Evolutionary conservation across 306 rosid genomes (phyloP), one percentile per base, ranked within the genome.

Genomic region (Vigna angularis): DNA sequence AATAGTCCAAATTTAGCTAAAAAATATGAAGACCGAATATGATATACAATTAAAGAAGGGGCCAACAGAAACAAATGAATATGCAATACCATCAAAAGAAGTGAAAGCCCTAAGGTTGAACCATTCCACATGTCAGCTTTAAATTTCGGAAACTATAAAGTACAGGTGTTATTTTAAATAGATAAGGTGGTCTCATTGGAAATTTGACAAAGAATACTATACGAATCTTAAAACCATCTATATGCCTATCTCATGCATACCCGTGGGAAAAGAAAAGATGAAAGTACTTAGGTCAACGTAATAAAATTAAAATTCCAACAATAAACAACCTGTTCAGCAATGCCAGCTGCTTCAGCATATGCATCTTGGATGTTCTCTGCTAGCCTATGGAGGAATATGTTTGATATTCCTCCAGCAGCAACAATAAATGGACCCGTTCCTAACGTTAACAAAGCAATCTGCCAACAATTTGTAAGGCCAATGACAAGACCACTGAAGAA

Each of bases 361-460:
- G 99, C 99, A 85, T 96, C 99, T 86, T 96, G 99, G 83, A 96
- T 96, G 87, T 91, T 96, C 88, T 96, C 99, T 18, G 99, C 99
- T 69, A 96, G 99, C 89, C 97, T 91, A 57, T 96, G 99, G 69
- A 96, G 99, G 88, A 96, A 96, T 87, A 96, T 93, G 84, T 96
- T 96, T 70, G 99, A 96, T 87, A 96, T 90, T 82, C 99, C 99
- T 76, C 99, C 99, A 26, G 99, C 99, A 73, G 99, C 99, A 40
- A 96, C 99, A 83, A 96, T 96, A 78, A 96, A 93, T 17, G 99
- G 99, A 79, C 99, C 99, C 5, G 98, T 96, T 64, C 90, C 97
- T 81, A 96, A 85, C 42, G 99, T 96, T 86, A 96, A 87, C 80
- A 90, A 86, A 2, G 99, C 98, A 82, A 96, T 93, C 93, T 91